Conservation (phyloP, 1,284 basidiomycete species). For the Exobasidium rhododendri region DNA sequence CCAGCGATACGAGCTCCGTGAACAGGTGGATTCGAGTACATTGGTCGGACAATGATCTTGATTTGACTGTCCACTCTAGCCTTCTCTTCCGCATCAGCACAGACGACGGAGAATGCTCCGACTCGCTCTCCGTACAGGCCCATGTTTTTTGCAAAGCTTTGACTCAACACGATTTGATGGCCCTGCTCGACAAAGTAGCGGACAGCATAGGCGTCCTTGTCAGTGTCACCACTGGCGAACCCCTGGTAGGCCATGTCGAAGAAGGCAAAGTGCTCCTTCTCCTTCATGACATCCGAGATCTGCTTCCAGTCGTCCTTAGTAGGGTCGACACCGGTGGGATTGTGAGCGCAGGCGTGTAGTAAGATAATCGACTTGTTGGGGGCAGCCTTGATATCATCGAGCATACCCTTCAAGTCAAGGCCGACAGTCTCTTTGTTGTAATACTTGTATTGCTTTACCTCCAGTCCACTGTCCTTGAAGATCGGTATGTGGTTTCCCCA, state of each 20-base stretch:
- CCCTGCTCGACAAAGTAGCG: conserved; percentile 56
- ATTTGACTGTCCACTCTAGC: conserved; percentile 53
- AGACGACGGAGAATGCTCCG: conserved; percentile 48
- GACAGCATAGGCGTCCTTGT: conserved; percentile 52
- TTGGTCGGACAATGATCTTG: conserved; percentile 92
- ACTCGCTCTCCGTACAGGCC: conserved; percentile 56
- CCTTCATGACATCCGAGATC: conserved; percentile 56
- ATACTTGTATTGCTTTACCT: conserved; percentile 80
- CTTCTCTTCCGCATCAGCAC: conserved; percentile 47
- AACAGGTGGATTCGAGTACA: conserved; percentile 97
- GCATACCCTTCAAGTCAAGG: conserved; percentile 54
- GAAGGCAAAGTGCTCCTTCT: conserved; percentile 85
- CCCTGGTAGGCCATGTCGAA: conserved; percentile 84
- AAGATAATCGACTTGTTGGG: conserved; percentile 60
- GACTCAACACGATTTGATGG: conserved; percentile 47
- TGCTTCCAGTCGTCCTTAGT: conserved; percentile 53
- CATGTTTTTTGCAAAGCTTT: conserved; percentile 56
- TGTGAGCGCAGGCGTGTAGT: conserved; percentile 61
- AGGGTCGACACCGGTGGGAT: conserved; percentile 58
- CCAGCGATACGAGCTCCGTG: conserved; percentile 63
- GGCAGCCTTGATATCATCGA: conserved; percentile 55
- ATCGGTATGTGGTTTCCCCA: conserved; percentile 92
- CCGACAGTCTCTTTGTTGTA: conserved; percentile 55
- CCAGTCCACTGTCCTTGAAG: conserved; percentile 79
- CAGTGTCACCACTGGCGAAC: conserved; percentile 51